phyloP scores from a whole-genome alignment of 1,284 basidiomycete species.

The Pterulicium gracile region DNA sequence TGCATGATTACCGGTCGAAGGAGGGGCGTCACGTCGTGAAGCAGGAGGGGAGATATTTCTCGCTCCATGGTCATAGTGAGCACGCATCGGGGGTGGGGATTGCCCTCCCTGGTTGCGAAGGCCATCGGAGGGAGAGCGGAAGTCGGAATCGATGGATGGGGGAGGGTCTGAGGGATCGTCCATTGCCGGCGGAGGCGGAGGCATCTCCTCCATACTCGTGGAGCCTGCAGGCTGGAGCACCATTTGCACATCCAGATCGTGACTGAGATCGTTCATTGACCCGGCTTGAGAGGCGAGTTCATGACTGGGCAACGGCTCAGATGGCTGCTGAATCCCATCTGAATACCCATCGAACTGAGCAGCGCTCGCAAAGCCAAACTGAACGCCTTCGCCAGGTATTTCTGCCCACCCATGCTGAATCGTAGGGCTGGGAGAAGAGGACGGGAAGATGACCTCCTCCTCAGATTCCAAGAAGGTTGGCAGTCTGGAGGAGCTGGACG shows the following conservation, averaged over 20 bases:
- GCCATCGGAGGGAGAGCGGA: conserved; percentile 31
- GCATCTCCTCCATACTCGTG: conserved; percentile 45
- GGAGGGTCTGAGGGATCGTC: conserved; percentile 80
- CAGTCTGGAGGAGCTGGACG: conserved; percentile 47
- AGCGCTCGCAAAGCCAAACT: conserved; percentile 57
- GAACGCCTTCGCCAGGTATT: conserved; percentile 58
- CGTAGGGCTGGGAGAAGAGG: conserved; percentile 21
- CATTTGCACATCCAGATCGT: conserved; percentile 39
- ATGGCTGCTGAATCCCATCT: conserved; percentile 45
- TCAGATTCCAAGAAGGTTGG: conserved; percentile 76
- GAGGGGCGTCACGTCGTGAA: not conserved
- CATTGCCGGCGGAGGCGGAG: conserved; percentile 70
- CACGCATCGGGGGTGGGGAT: conserved; percentile 18
- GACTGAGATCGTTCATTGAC: conserved; percentile 53
- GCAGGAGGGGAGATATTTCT: conserved; percentile 42
- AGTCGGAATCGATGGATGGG: conserved; percentile 71
- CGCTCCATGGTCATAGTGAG: too few species aligned
- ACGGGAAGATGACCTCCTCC: conserved; percentile 53
- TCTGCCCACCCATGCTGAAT: conserved; percentile 19
- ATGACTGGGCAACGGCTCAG: conserved; percentile 58
- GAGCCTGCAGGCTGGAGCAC: conserved; percentile 49
- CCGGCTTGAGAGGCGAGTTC: conserved; percentile 61
- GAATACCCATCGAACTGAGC: conserved; percentile 73
- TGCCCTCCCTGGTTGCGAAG: conserved; percentile 18
- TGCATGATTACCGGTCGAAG: not conserved